Base-by-base conservation (phyloP, 2,329 filamentous ascomycete genomes). In the Teratosphaeria gauchensis region DNA sequence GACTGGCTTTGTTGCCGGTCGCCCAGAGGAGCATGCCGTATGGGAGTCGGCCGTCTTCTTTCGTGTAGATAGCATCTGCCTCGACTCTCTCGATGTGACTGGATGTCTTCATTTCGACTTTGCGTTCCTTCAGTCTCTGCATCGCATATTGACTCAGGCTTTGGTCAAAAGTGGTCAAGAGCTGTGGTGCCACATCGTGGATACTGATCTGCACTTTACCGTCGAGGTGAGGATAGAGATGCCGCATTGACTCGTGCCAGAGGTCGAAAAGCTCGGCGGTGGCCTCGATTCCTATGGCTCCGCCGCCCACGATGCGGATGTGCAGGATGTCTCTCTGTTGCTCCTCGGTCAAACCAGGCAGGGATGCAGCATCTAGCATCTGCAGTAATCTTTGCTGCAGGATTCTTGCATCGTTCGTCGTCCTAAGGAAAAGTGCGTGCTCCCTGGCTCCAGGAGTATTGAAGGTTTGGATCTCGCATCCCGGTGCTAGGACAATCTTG, bases 181-280 rank as follows among this genome's bases (percentile, higher is more conserved):
- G 74, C 11, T 70, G 63, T 4, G 73, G 69, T 4, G 75, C 76
- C 1, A 78, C 74, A 60, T 78, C 76, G 57, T 78, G 75, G 46
- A 78, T 74, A n/a, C 71, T 71, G 32, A 78, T 74, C 3, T 62
- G 68, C 8, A 77, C 53, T 51, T 74, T 72, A 2, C 69, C 71
- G 19, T 73, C 72, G 1, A 78, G 64, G 30, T 74, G 69, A 1
- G 76, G 73, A 58, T 76, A 78, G 5, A 78, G 60, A 31, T 70
- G 66, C 12, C 66, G 63, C 61, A 77, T 66, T n/a, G 74, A 72
- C 5, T 73, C 63, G 8, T 73, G 62, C 63, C 71, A 74, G 1
- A 78, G 67, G 58, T 78, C 76, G 61, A 70, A 74, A 1, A 78
- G 64, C 61, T 78, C 76, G 5, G 76, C 76, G 0, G 76, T 73